Percentiles rank a stretch among this genome's conserved stretches.
Evolutionary conservation across 805 yeast genomes (phyloP).

Genomic region (Vanderwaltozyma polyspora): DNA sequence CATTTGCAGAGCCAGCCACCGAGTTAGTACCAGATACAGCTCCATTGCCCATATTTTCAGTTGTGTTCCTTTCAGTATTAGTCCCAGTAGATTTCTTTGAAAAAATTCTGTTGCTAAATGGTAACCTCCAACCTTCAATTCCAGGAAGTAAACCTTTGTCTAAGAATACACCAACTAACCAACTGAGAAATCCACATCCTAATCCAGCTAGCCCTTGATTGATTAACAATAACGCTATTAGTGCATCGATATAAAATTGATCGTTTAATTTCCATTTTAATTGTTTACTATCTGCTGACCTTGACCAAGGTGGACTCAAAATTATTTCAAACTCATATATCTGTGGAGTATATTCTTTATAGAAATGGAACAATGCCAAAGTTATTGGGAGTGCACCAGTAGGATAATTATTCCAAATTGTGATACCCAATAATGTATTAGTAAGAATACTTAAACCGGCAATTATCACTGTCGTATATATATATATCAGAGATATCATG

Average conservation of each 20-base stretch:
- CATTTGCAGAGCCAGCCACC: background rate
- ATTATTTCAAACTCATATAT: slow-evolving; percentile 30
- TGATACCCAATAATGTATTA: slow-evolving; percentile 26
- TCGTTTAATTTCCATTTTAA: slow-evolving; percentile 24
- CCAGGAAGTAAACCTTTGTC: slow-evolving; percentile 37
- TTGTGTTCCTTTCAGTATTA: background rate
- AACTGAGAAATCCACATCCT: slow-evolving; percentile 31
- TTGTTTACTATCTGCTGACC: slow-evolving; percentile 7
- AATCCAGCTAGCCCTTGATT: slow-evolving; percentile 34
- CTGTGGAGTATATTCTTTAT: slow-evolving; percentile 32
- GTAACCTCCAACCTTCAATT: slow-evolving; percentile 24
- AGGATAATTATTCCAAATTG: slow-evolving; percentile 31
- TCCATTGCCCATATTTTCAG: background rate
- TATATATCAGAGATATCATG: slow-evolving; percentile 32
- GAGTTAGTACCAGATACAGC: background rate
- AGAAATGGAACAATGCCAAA: slow-evolving; percentile 31
- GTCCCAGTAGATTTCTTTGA: background rate
- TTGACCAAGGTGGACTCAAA: slow-evolving; percentile 23
- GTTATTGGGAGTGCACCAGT: slow-evolving; percentile 35
- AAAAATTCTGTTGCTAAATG: slow-evolving; percentile 16
- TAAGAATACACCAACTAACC: slow-evolving; percentile 34
- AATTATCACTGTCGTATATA: slow-evolving; percentile 37
- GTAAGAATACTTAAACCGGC: slow-evolving; percentile 25
- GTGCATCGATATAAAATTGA: slow-evolving; percentile 24
- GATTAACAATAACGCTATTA: slow-evolving; percentile 29